A percentile compares a stretch with the other conserved stretches of the same genome.
Conservation (phyloP, 257 asterid species). For the Plantago major region DNA sequence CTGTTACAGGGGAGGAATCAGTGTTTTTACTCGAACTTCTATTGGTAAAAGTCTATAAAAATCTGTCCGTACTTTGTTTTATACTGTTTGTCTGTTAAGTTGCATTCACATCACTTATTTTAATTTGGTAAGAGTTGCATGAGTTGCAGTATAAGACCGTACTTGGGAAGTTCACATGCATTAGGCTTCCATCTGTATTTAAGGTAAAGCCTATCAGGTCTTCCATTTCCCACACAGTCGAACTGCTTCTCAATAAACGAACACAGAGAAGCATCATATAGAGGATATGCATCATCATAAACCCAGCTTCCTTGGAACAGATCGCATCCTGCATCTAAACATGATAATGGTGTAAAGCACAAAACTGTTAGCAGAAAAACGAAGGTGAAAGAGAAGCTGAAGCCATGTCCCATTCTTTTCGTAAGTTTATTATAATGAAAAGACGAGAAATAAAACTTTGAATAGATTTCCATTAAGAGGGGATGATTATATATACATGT, state of each 20-base stretch:
- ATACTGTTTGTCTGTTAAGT: too few species aligned
- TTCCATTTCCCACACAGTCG: constrained; percentile 56
- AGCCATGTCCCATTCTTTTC: constrained; percentile 19
- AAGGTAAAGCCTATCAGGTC: constrained; percentile 55
- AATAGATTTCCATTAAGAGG: not conserved
- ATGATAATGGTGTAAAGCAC: constrained; percentile 11
- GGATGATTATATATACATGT: not conserved
- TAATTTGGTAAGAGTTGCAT: not conserved
- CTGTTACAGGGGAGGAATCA: too few species aligned
- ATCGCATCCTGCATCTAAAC: constrained; percentile 37
- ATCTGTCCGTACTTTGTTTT: too few species aligned
- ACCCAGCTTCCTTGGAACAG: constrained; percentile 61
- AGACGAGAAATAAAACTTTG: not conserved
- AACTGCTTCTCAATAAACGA: constrained; percentile 57
- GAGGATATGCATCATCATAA: constrained; percentile 39
- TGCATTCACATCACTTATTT: not conserved
- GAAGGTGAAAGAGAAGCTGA: constrained; percentile 13
- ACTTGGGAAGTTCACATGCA: constrained; percentile 55
- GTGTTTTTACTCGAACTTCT: too few species aligned
- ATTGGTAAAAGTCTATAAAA: too few species aligned
- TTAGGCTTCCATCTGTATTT: constrained; percentile 68
- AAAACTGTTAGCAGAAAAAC: constrained; percentile 9
- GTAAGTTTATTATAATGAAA: not conserved
- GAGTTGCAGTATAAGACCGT: not conserved
- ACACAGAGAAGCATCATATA: constrained; percentile 50